These are phyloP conservation scores for Saccharomycopsis microspora DNA, from an alignment of 805 yeast species.

Conservation along the genomic window DNA sequence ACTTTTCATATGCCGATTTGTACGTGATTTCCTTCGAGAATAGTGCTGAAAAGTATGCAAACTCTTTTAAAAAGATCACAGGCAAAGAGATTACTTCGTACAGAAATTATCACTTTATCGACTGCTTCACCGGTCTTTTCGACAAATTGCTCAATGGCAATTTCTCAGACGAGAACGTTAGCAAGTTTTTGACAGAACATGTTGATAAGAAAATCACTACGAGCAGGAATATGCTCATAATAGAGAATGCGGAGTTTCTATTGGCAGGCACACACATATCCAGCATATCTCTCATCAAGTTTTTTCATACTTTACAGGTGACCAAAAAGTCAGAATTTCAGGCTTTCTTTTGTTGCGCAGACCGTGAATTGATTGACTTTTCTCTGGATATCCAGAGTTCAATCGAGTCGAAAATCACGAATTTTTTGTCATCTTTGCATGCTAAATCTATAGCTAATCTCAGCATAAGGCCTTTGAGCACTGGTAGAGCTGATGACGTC, in stretches of 20 bases:
- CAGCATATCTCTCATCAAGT: constrained; percentile 4
- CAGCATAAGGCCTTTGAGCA: constrained; percentile 13
- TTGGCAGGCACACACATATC: constrained; percentile 5
- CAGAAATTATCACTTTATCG: constrained; percentile 8
- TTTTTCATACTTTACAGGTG: background rate
- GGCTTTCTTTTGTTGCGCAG: constrained; percentile 1
- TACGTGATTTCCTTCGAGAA: constrained; percentile 10
- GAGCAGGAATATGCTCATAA: constrained; percentile 1
- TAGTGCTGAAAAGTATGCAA: background rate
- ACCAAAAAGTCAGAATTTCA: background rate
- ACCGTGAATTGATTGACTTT: constrained; percentile 9
- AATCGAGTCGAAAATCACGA: constrained; percentile 7
- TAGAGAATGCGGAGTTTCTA: constrained; percentile 11
- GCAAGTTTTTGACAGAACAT: background rate
- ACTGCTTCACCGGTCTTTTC: constrained; percentile 11
- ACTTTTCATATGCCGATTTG: background rate
- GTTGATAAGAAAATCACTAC: background rate
- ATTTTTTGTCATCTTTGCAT: constrained; percentile 4
- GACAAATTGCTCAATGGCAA: background rate
- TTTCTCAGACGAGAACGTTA: background rate
- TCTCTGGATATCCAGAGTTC: background rate
- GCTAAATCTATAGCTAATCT: constrained; percentile 4
- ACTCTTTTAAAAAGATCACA: constrained; percentile 5
- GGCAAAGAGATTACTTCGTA: constrained; percentile 6
- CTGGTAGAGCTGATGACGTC: constrained; percentile 16